Evolutionary conservation across 441 rosid species (phyloP).

Genomic region (Populus trichocarpa): DNA sequence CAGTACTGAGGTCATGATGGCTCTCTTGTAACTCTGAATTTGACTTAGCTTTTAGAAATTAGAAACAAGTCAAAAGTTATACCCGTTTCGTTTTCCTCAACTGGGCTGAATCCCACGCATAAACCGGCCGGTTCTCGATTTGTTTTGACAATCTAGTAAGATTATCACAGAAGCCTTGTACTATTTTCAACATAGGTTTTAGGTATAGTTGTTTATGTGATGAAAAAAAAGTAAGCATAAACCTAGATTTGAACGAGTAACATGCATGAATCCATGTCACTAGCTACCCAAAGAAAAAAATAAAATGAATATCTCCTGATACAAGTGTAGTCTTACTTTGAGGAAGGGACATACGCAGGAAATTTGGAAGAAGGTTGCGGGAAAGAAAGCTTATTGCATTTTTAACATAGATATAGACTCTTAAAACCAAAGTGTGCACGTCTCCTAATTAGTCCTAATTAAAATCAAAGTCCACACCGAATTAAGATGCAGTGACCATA

Average conservation of each 20-base stretch:
- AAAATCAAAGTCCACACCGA: conserved; percentile 2
- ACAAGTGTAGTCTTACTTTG: not conserved
- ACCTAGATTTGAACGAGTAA: not conserved
- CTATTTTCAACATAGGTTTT: not conserved
- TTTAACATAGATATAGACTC: not conserved
- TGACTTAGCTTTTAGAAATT: not conserved
- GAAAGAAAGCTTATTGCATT: not conserved
- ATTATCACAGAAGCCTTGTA: too few species aligned
- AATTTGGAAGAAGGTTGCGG: conserved; percentile 10
- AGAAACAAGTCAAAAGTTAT: not conserved
- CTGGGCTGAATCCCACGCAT: too few species aligned
- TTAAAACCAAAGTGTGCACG: conserved; percentile 5
- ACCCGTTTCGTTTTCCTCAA: too few species aligned
- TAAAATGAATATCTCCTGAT: not conserved
- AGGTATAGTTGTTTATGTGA: not conserved
- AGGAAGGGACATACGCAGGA: conserved; percentile 18
- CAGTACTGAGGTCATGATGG: too few species aligned
- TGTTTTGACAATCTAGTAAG: too few species aligned
- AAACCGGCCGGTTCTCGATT: too few species aligned
- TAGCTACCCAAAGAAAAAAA: not conserved
- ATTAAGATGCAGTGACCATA: not conserved
- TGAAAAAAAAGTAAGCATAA: too few species aligned
- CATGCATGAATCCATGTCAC: not conserved
- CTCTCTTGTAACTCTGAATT: not conserved
- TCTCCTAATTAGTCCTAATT: not conserved